Evolutionary conservation across 805 yeast genomes (phyloP).

Genomic region (Metschnikowia arizonensis): DNA sequence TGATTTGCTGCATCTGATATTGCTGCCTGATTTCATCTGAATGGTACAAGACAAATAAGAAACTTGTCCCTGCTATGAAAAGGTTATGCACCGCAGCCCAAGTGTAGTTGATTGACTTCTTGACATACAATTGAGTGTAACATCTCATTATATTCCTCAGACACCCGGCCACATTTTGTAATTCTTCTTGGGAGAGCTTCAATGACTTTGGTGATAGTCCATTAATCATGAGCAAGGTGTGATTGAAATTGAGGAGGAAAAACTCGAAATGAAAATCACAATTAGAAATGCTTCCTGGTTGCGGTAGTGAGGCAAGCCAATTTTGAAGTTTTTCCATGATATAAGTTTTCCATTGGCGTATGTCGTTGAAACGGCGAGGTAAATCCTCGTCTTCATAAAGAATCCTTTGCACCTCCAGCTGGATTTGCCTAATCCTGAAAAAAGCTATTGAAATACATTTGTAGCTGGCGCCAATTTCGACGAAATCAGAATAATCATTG

Average conservation of each 20-base stretch:
- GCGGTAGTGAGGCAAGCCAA: conserved; percentile 49
- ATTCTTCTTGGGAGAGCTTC: conserved; percentile 50
- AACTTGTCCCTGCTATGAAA: conserved; percentile 86
- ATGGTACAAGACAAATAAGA: conserved; percentile 70
- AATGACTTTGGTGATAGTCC: conserved; percentile 74
- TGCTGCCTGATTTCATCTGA: conserved; percentile 49
- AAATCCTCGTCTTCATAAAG: conserved; percentile 68
- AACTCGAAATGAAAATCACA: conserved; percentile 70
- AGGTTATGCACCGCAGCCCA: conserved; percentile 92
- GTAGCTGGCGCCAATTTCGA: conserved; percentile 48
- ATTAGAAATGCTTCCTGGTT: conserved; percentile 47
- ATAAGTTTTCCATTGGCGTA: conserved; percentile 61
- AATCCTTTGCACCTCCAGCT: conserved; percentile 69
- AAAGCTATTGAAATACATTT: conserved; percentile 65
- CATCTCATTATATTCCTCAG: conserved; percentile 63
- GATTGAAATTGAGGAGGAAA: conserved; percentile 72
- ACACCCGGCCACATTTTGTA: conserved; percentile 53
- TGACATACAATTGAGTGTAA: conserved; percentile 55
- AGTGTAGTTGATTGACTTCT: conserved; percentile 68
- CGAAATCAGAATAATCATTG: conserved; percentile 29
- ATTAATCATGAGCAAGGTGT: conserved; percentile 64
- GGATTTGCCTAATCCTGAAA: conserved; percentile 67
- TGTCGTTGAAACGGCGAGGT: conserved; percentile 54
- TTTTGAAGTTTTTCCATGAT: conserved; percentile 49
- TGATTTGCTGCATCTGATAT: conserved; percentile 42